These are phyloP conservation scores for Tympanopsis confertula DNA, from an alignment of 2,329 filamentous ascomycete genomes.

Conservation along the genomic window DNA sequence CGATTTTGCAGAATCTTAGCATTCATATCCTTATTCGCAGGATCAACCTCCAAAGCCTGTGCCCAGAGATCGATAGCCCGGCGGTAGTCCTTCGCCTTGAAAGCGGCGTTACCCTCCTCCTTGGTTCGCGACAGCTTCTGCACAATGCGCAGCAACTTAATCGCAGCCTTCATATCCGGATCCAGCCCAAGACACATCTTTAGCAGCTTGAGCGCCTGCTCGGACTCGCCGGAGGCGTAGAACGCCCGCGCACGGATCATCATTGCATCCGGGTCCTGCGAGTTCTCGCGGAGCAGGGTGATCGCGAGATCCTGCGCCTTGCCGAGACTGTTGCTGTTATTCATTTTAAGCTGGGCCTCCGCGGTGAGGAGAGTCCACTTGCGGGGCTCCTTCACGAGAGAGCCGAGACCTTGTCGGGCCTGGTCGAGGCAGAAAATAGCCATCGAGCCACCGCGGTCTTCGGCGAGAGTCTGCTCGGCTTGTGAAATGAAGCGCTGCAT, in stretches of 20 bases:
- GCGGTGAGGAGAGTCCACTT: conserved; percentile 91
- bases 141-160: conserved; percentile 79
- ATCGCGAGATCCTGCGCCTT: conserved; percentile 91
- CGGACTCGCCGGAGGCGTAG: conserved; percentile 86
- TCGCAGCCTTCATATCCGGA: conserved; percentile 78
- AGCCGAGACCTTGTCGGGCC: conserved; percentile 70
- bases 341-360: conserved; percentile 87
- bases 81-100: conserved; percentile 74
- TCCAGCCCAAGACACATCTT: conserved; percentile 81
- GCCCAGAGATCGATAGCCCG: conserved; percentile 77
- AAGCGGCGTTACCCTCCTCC: conserved; percentile 80
- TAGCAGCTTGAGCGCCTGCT: conserved; percentile 87
- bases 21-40: conserved; percentile 80
- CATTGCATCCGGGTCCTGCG: conserved; percentile 83
- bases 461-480: conserved; percentile 65
- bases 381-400: conserved; percentile 66
- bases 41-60: conserved; percentile 73
- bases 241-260: conserved; percentile 78
- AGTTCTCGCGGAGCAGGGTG: conserved; percentile 73
- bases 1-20: conserved; percentile 91
- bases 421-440: conserved; percentile 82
- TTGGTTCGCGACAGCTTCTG: conserved; percentile 90
- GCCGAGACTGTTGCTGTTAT: conserved; percentile 73
- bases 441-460: conserved; percentile 78
- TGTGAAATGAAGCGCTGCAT: conserved; percentile 76